These are phyloP conservation scores for Trypanosoma scelopori DNA, from an alignment of 208 protist species.

Conservation along the genomic window DNA sequence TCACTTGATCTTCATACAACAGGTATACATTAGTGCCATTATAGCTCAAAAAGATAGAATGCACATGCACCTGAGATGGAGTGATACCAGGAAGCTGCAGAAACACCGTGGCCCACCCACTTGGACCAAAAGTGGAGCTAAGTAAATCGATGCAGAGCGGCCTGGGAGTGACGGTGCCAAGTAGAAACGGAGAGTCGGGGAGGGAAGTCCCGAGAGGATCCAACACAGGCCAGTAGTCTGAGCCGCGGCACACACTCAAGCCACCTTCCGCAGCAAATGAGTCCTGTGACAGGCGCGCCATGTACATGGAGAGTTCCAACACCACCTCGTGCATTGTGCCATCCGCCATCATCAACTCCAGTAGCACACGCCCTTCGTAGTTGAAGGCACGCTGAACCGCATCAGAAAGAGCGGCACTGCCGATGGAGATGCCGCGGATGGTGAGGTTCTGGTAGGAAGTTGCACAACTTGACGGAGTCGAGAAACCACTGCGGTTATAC, in stretches of 20 bases:
- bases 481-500: slow-evolving; percentile 69
- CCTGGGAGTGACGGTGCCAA: slow-evolving; percentile 32
- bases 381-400: slow-evolving; percentile 46
- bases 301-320: slow-evolving; percentile 68
- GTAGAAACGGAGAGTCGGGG: slow-evolving; percentile 52
- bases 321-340: slow-evolving; percentile 37
- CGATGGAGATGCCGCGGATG: slow-evolving; percentile 65
- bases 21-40: slow-evolving; percentile 55
- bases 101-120: slow-evolving; percentile 75
- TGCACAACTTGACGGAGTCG: slow-evolving; percentile 49
- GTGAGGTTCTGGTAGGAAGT: slow-evolving; percentile 82
- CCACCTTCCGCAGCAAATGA: slow-evolving; percentile 36
- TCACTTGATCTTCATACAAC: slow-evolving; percentile 56
- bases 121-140: slow-evolving; percentile 76
- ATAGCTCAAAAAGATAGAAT: slow-evolving; percentile 44
- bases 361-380: slow-evolving; percentile 56
- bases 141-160: slow-evolving; percentile 69
- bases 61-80: slow-evolving; percentile 42
- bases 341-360: slow-evolving; percentile 70
- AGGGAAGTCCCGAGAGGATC: slow-evolving; percentile 78
- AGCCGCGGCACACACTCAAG: slow-evolving; percentile 65
- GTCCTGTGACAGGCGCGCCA: slow-evolving; percentile 57
- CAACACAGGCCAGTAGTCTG: slow-evolving; percentile 76
- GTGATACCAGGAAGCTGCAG: slow-evolving; percentile 48
- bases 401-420: slow-evolving; percentile 50